Evolutionary conservation across 2,329 filamentous ascomycete species (phyloP).

Genomic region (Hymenoscyphus fructigenus): DNA sequence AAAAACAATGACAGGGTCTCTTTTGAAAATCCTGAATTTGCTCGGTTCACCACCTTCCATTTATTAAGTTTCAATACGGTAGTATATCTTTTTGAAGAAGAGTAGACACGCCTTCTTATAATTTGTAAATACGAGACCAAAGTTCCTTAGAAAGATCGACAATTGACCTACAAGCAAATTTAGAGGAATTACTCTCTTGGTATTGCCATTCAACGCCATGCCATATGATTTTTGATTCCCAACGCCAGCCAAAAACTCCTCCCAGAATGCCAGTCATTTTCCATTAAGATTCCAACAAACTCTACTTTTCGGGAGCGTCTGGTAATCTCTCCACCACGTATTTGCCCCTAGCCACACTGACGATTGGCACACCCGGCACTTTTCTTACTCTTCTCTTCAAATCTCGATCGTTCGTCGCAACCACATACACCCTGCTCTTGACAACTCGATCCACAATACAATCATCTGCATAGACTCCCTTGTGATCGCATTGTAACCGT

Average conservation of each 20-base stretch:
- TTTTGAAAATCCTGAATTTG: no score
- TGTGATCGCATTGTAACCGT: slow-evolving; percentile 84
- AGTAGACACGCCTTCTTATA: no score
- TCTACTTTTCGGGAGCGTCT: slow-evolving; percentile 64
- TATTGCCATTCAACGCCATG: slow-evolving; percentile 8
- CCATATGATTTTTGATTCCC: slow-evolving; percentile 2
- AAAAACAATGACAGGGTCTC: no score
- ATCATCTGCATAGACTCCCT: slow-evolving; percentile 84
- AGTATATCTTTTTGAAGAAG: no score
- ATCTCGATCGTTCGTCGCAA: slow-evolving; percentile 75
- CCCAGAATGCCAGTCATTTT: background rate
- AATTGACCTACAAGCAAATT: background rate
- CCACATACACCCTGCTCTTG: slow-evolving; percentile 75
- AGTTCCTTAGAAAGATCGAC: no score
- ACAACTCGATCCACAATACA: slow-evolving; percentile 73
- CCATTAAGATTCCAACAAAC: background rate
- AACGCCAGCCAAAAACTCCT: slow-evolving; percentile 9
- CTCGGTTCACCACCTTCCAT: no score
- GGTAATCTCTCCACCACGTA: slow-evolving; percentile 93
- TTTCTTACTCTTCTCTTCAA: slow-evolving; percentile 73
- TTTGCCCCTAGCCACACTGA: slow-evolving; percentile 84
- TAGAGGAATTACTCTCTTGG: background rate
- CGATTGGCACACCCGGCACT: slow-evolving; percentile 66
- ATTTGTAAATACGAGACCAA: no score
- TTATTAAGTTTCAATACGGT: no score